Base-by-base conservation (phyloP, 768 basidiomycete species). In the Tulasnella sp. region DNA sequence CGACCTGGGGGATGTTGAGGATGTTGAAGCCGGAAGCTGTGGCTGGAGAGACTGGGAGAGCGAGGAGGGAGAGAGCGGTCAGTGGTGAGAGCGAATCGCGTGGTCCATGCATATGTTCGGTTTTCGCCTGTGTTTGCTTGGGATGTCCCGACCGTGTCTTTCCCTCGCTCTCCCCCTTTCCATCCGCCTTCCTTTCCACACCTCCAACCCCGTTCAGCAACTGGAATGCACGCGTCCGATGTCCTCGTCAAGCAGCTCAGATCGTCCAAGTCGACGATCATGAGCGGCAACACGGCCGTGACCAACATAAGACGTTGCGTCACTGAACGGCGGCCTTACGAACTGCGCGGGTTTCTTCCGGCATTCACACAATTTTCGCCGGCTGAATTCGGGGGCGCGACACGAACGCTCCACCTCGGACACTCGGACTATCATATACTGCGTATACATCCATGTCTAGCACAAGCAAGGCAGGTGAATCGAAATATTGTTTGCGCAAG, bases 11-110 rank as follows among this genome's bases (percentile, higher is more conserved):
- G n/a, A 29, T 20, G 32, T 51, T 37, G 40, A 80, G 76, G 70
- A 46, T 77, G 83, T 81, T 81, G 84, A 74, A 82, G 84, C 61
- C 61, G 85, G 78, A 79, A 74, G 57, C 81, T 82, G 78, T 83
- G 78, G 84, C 80, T 86, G 81, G 82, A 48, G 82, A 85, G 84
- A 82, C 84, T 86, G 83, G 84, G 81, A 84, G 80, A 81, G 78
- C 80, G 84, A 82, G 77, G 83, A 84, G 84, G 84, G 61, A 78
- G 79, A 78, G 76, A 55, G 44, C 83, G 73, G 42, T 44, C 42
- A 57, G 61, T 57, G 79, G 73, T 37, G 72, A 76, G 69, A 78
- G 75, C 44, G 79, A 46, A 40, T 46, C 71, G 71, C 71, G 71
- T 72, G 71, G 71, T 72, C 61, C 61, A 67, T 67, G 61, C 61